These are phyloP conservation scores for Diaporthe batatas DNA, from an alignment of 2,329 filamentous ascomycete species.

Conservation along the genomic window DNA sequence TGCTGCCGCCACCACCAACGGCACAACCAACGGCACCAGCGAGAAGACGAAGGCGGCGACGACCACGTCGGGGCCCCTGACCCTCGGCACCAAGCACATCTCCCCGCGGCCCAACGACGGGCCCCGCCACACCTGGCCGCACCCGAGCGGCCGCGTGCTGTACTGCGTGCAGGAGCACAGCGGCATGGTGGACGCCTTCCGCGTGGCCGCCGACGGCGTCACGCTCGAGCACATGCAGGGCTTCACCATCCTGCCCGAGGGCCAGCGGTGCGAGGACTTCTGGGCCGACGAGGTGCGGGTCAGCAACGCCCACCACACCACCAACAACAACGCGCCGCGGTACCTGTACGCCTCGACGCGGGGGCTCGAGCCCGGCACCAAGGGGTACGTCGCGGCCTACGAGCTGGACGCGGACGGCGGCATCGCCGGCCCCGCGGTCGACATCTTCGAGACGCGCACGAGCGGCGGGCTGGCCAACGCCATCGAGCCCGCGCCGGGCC, in stretches of 20 bases:
- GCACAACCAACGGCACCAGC: not conserved
- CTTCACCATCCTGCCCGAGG: slow-evolving; percentile 37
- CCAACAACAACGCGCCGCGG: not conserved
- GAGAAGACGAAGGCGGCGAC: not conserved
- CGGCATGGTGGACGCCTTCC: slow-evolving; percentile 44
- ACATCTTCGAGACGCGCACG: slow-evolving; percentile 43
- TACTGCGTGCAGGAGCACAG: slow-evolving; percentile 45
- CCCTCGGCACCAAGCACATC: slow-evolving; percentile 32
- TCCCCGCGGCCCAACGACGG: slow-evolving; percentile 42
- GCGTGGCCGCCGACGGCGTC: slow-evolving; percentile 31
- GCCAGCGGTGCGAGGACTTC: slow-evolving; percentile 29
- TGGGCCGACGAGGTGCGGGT: slow-evolving; percentile 45
- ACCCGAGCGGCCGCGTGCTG: slow-evolving; percentile 43
- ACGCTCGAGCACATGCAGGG: slow-evolving; percentile 41
- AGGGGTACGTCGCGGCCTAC: slow-evolving; percentile 43
- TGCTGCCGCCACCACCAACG: not conserved
- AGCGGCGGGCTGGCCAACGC: slow-evolving; percentile 45
- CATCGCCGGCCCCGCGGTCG: slow-evolving; percentile 37
- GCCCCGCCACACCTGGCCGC: slow-evolving; percentile 44
- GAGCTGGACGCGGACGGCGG: slow-evolving; percentile 38
- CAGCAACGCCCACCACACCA: slow-evolving; percentile 21
- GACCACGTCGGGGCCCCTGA: not conserved
- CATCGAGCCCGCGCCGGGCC: slow-evolving; percentile 44
- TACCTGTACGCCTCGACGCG: slow-evolving; percentile 44
- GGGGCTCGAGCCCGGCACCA: slow-evolving; percentile 38